Evolutionary conservation across 331 rosid species (phyloP).

Genomic region (Erythrophleum ivorense): DNA sequence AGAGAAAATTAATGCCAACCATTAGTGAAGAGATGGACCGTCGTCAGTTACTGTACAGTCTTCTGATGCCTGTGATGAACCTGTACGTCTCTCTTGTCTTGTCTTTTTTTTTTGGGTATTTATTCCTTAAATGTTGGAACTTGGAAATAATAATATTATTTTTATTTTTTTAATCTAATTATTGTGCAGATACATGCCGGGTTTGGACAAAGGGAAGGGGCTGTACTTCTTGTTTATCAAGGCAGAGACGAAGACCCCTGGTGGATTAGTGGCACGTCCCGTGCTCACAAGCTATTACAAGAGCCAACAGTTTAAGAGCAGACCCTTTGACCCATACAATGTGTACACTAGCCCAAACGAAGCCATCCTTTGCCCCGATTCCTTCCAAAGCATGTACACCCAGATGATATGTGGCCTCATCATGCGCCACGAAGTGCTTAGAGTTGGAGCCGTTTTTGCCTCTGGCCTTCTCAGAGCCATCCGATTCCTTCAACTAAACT

Average conservation of each 20-base stretch:
- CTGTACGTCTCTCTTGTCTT: constrained; percentile 49
- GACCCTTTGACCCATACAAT: constrained; percentile 82
- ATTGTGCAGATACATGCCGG: constrained; percentile 62
- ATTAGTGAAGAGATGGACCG: constrained; percentile 82
- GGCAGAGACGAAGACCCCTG: constrained; percentile 76
- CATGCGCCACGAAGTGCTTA: constrained; percentile 78
- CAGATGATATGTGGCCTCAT: constrained; percentile 93
- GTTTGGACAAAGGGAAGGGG: constrained; percentile 87
- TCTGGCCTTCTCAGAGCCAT: constrained; percentile 94
- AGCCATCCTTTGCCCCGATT: constrained; percentile 75
- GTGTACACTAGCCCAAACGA: constrained; percentile 86
- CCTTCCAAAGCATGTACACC: constrained; percentile 89
- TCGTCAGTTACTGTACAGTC: constrained; percentile 75
- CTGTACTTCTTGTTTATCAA: constrained; percentile 80
- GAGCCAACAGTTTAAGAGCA: constrained; percentile 79
- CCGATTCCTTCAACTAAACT: constrained; percentile 79
- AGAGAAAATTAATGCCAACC: constrained; percentile 89
- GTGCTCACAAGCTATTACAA: constrained; percentile 93
- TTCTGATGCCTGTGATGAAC: constrained; percentile 92
- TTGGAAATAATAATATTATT: not conserved
- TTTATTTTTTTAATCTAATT: not conserved
- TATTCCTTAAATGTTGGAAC: not conserved
- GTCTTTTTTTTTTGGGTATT: not conserved
- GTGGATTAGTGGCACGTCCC: constrained; percentile 88
- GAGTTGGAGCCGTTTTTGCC: constrained; percentile 91